Percentiles rank a stretch among this genome's conserved stretches.
These are phyloP conservation scores for Aspergillus uvarum DNA, from an alignment of 2,329 filamentous ascomycete species.

Conservation along the genomic window DNA sequence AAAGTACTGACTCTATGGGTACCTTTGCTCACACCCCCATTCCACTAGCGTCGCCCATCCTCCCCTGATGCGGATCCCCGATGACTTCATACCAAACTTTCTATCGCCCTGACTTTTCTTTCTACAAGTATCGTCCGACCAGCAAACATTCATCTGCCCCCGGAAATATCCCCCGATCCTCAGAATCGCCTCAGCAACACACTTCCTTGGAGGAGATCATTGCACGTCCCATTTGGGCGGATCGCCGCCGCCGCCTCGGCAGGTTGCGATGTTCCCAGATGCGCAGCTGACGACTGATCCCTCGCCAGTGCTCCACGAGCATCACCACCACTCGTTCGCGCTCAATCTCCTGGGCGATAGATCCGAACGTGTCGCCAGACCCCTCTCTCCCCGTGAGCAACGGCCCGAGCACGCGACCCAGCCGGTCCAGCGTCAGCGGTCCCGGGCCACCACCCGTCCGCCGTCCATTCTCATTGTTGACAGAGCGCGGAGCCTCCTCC, in stretches of 20 bases:
- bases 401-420: conserved; percentile 35
- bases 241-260: background rate
- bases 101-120: background rate
- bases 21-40: too few relatives aligned
- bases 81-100: background rate
- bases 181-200: background rate
- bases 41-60: too few relatives aligned
- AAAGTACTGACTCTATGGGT: too few relatives aligned
- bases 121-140: background rate
- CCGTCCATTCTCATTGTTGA: conserved; percentile 15
- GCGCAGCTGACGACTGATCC: conserved; percentile 34
- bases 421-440: conserved; percentile 26
- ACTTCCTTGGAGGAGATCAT: background rate
- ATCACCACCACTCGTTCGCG: conserved; percentile 32
- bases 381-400: conserved; percentile 28
- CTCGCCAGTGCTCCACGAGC: conserved; percentile 38
- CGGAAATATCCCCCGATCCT: background rate
- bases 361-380: conserved; percentile 12
- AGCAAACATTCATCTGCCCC: background rate
- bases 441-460: conserved; percentile 24
- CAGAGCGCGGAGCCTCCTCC: conserved; percentile 16
- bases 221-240: background rate
- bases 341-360: conserved; percentile 28
- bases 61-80: background rate
- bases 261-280: conserved; percentile 25